Evolutionary conservation across 2,329 filamentous ascomycete genomes (phyloP), one percentile per base, ranked within the genome.

Genomic region (Cercospora brassicicola): DNA sequence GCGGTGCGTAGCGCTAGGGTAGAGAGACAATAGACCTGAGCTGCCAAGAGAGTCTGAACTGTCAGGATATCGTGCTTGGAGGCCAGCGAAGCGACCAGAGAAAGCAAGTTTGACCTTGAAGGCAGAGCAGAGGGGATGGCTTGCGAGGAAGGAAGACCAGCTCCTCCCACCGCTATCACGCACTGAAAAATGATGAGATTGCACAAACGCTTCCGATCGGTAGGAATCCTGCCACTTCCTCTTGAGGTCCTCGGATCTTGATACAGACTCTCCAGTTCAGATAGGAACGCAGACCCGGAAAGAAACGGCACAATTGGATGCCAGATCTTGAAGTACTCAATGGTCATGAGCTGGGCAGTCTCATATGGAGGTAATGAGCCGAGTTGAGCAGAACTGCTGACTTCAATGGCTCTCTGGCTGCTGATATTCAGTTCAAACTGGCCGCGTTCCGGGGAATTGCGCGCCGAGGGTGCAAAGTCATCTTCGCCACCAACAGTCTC

Each of bases 251-350:
- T 62, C 3, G 68, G 68, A 23, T 73, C 69, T n/a, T 64, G 59
- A n/a, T 84, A 84, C 48, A 84, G 76, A 10, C 72, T 71, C 45
- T 84, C 79, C 71, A 86, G 78, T 13, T 81, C 78, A 33, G 80
- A 78, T 26, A 85, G 71, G 59, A 85, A 84, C 0, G 81, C 81
- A 0, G 82, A 84, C 0, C 84, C 84, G 59, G 85, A 83, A 3
- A 86, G 71, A 67, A 86, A 85, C 0, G 84, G 84, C 66, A 85
- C 84, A 11, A 86, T 75, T 0, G 83, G 83, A 77, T 86, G 84
- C 83, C 84, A 86, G 9, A 81, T 78, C 70, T 79, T 81, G 73
- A 86, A 86, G 69, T 85, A 86, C 18, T 79, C 75, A 74, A 84
- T 82, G 62, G 85, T 79, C 2, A 85, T 76, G 45, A 80, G 76